Conservation (phyloP, 345 rosid genomes). For the Hibiscus tridactylites region DNA sequence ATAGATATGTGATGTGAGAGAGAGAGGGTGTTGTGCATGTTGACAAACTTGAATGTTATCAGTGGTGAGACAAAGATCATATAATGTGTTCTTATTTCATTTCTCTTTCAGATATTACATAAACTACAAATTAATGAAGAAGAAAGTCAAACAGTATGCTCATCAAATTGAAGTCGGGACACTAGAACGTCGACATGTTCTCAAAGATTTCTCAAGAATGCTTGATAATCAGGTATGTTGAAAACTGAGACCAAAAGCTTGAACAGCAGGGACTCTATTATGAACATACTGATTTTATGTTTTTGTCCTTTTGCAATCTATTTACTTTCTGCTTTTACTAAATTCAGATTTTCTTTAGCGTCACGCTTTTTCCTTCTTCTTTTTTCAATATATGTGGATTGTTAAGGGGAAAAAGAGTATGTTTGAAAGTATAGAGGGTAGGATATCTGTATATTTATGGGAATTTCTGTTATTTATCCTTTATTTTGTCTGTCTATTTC, state of each 20-base stretch:
- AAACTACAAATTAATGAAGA: conserved; percentile 92
- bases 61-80: neutral
- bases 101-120: conserved; percentile 63
- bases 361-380: neutral
- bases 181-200: conserved; percentile 76
- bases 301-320: neutral
- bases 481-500: neutral
- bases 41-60: neutral
- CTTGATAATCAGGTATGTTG: conserved; percentile 72
- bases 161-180: conserved; percentile 72
- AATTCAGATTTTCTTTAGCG: neutral
- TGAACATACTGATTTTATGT: neutral
- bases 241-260: conserved; percentile 3
- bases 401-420: neutral
- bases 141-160: conserved; percentile 79
- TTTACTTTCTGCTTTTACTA: neutral
- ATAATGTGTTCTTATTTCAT: neutral
- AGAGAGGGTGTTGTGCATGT: neutral
- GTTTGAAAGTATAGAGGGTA: neutral
- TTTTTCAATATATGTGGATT: neutral
- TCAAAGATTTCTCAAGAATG: conserved; percentile 98
- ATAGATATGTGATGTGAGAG: neutral
- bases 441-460: neutral
- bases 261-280: neutral
- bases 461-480: neutral